phyloP scores from a whole-genome alignment of 805 yeast species.

The Kurtzmaniella fragi region DNA sequence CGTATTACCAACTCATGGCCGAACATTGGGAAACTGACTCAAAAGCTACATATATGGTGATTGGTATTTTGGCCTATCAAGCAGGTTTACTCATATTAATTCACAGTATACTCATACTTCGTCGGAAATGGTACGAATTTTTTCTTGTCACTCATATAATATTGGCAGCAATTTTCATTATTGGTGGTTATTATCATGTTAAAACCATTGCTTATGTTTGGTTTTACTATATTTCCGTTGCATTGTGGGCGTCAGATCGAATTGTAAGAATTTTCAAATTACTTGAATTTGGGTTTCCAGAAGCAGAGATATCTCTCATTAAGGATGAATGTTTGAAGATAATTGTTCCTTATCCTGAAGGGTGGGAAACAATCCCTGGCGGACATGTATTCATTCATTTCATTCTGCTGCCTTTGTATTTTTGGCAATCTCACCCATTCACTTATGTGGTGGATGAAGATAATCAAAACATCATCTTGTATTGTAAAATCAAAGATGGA shows the following conservation, averaged over 20 bases:
- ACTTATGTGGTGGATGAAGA: constrained; percentile 9
- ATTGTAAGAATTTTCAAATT: constrained; percentile 27
- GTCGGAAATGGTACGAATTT: constrained; percentile 37
- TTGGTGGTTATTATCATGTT: constrained; percentile 37
- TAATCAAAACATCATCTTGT: background rate
- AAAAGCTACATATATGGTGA: constrained; percentile 34
- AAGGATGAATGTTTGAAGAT: constrained; percentile 44
- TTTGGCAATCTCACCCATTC: constrained; percentile 36
- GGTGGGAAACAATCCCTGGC: constrained; percentile 25
- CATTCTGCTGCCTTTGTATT: constrained; percentile 19
- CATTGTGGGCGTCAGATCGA: constrained; percentile 30
- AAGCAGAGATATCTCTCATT: constrained; percentile 30
- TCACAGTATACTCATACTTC: constrained; percentile 32
- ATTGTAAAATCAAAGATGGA: constrained; percentile 4
- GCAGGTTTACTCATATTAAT: constrained; percentile 30
- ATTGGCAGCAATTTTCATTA: constrained; percentile 24
- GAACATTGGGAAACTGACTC: constrained; percentile 31
- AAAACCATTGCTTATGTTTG: constrained; percentile 14
- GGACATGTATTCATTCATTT: constrained; percentile 25
- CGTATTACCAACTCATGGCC: constrained; percentile 5
- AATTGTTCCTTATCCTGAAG: constrained; percentile 36
- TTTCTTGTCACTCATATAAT: constrained; percentile 12
- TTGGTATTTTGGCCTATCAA: constrained; percentile 14
- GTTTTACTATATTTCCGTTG: constrained; percentile 17
- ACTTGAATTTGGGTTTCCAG: constrained; percentile 28